Conservation (phyloP, 2,329 filamentous ascomycete genomes). For the Penicillium sp. region DNA sequence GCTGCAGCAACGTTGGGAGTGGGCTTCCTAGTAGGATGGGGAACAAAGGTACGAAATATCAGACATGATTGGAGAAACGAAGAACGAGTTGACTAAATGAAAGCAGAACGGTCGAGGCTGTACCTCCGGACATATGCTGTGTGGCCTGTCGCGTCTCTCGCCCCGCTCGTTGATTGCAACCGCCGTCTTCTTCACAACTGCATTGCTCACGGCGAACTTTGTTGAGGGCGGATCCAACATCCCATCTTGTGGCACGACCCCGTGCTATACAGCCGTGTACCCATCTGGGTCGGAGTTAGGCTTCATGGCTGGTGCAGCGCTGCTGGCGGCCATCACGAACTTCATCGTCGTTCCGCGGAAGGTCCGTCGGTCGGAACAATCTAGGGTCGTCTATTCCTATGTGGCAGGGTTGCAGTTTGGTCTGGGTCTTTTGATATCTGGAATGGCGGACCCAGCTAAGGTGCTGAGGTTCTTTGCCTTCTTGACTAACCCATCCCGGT, state of each 20-base stretch:
- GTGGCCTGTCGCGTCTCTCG: conserved; percentile 50
- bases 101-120: conserved; percentile 49
- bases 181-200: conserved; percentile 44
- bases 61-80: not conserved
- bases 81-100: not conserved
- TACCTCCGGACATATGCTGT: conserved; percentile 57
- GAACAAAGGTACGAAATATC: conserved; percentile 47
- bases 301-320: conserved; percentile 34
- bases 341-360: conserved; percentile 32
- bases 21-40: conserved; percentile 50
- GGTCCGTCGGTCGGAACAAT: conserved; percentile 29
- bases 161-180: conserved; percentile 50
- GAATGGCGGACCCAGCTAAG: conserved; percentile 52
- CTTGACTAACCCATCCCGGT: conserved; percentile 42
- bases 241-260: conserved; percentile 38
- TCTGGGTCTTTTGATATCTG: conserved; percentile 50
- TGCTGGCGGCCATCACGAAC: conserved; percentile 33
- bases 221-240: conserved; percentile 36
- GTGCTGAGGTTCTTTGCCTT: conserved; percentile 51
- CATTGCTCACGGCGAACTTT: conserved; percentile 44
- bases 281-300: conserved; percentile 37
- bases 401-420: conserved; percentile 52
- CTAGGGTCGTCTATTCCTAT: conserved; percentile 41
- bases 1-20: conserved; percentile 41
- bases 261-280: conserved; percentile 49